Base-by-base conservation (phyloP, 495 filamentous ascomycete genomes). In the Neurospora tetrasperma region DNA sequence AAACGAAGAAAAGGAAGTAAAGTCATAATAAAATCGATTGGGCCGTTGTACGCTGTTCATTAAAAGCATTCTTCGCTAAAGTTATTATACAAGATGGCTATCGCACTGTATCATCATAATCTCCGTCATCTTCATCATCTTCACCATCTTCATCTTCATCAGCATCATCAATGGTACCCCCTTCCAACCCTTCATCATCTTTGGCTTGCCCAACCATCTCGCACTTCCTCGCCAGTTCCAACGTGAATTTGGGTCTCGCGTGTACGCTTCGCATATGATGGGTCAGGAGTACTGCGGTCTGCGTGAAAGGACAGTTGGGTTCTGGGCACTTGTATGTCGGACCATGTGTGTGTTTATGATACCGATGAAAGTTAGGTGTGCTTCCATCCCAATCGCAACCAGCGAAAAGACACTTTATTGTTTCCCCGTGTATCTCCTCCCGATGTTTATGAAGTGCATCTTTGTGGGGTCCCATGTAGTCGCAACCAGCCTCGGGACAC, bases 231-330 rank as follows among this genome's bases (percentile, higher is more conserved):
- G 9, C 44, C 18, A 48, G 20, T 5, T 5, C 3, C n/a, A 20
- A 0, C n/a, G n/a, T 48, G 9, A 20, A 10, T 4, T 11, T 9
- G n/a, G 8, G n/a, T n/a, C n/a, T 48, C n/a, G 1, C 11, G n/a
- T 48, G 44, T 48, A 0, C 20, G 0, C 0, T 4, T 1, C 9
- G 44, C 44, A 48, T 0, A 48, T 48, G 44, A 0, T 0, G 3
- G 0, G 0, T 0, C 16, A 43, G 16, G 16, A 0, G 5, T 43
- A 0, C 0, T 8, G 16, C 1, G 5, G 5, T 43, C 14, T 18
- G 16, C 42, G 2, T 18, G 16, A 0, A 18, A 6, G 5, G 2
- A 6, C 42, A 43, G 5, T 43, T 18, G 14, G 14, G 42, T 43
- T 18, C 42, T 18, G 16, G 42, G 5, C 42, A 43, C 42, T 43